Base-by-base conservation (phyloP, 495 filamentous ascomycete genomes). In the Neurospora sp. region DNA sequence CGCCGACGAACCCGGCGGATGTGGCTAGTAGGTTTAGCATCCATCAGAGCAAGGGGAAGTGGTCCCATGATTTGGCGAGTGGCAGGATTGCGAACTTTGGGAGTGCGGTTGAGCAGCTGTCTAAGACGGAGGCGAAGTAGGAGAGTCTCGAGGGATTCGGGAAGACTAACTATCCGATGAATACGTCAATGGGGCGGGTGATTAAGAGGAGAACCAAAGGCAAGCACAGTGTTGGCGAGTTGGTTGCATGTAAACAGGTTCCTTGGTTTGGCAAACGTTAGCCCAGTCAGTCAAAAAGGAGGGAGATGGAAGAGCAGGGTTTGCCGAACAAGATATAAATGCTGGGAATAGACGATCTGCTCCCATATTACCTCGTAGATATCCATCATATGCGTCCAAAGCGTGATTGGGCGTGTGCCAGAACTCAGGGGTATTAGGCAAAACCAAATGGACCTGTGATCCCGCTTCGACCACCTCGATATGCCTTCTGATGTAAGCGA, bases 71-170 rank as follows among this genome's bases (percentile, higher is more conserved):
- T 74, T 73, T 85, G 35, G 79, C 79, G 14, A 76, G 77, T 31
- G 80, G 81, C 23, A 79, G 82, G 76, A 80, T 83, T 20, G 78
- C 80, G 41, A 76, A 85, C 72, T 86, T 85, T 72, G 73, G 59
- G 27, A 74, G 77, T 12, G 76, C 79, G 35, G 79, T 83, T 38
- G 71, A 76, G 40, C 76, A 78, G 73, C 69, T 78, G 0, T 73
- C 71, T 4, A 27, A 31, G 23, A 31, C 23, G 27, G 71, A 37
- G 42, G 44, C 18, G 27, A 23, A 39, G 39, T 11, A 23, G 54
- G 39, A 35, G 48, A 8, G 38, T 38, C 31, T 2, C 1, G 31
- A 31, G 31, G 31, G 31, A 31, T 31, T 31, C 31, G 31, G 31
- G 31, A 31, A 31, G 31, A 31, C 31, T 4, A 31, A 31, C 31